Conservation (phyloP, 2,329 filamentous ascomycete genomes). For the Ophiocordyceps robertsii region DNA sequence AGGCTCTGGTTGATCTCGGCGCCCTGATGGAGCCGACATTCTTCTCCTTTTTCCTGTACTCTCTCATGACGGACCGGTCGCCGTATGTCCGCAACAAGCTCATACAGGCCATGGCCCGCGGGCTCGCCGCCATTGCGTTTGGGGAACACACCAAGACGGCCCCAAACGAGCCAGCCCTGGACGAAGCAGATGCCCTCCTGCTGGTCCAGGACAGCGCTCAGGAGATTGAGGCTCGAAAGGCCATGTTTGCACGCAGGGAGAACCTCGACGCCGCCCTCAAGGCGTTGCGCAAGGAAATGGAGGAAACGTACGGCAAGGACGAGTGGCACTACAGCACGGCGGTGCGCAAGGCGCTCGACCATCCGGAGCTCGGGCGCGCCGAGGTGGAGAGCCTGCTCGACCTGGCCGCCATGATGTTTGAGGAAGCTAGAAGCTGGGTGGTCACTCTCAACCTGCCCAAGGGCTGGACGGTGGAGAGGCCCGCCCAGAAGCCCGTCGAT, state of each 20-base stretch:
- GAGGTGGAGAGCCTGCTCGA: constrained; percentile 29
- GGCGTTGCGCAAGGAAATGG: constrained; percentile 29
- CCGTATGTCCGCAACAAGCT: constrained; percentile 48
- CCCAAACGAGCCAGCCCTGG: constrained; percentile 22
- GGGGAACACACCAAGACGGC: constrained; percentile 40
- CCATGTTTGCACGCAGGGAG: constrained; percentile 51
- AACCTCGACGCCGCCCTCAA: constrained; percentile 44
- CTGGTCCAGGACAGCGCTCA: constrained; percentile 27
- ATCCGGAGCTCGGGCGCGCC: constrained; percentile 22
- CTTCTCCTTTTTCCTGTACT: constrained; percentile 41
- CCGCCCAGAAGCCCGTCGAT: constrained; percentile 19
- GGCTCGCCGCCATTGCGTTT: constrained; percentile 50
- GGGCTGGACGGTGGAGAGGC: constrained; percentile 24
- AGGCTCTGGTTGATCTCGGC: constrained; percentile 50
- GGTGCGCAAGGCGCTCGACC: constrained; percentile 28
- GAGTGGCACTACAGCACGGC: constrained; percentile 25
- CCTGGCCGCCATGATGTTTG: constrained; percentile 32
- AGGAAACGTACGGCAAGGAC: constrained; percentile 24
- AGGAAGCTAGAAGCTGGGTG: constrained; percentile 27
- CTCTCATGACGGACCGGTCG: constrained; percentile 48
- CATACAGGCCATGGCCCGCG: constrained; percentile 44
- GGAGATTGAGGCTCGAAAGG: constrained; percentile 43
- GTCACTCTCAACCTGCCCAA: constrained; percentile 27
- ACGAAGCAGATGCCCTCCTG: constrained; percentile 24
- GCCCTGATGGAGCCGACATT: constrained; percentile 41